Percentiles rank a stretch among this genome's conserved stretches.
Conservation (phyloP, 2,329 filamentous ascomycete genomes). For the Plectosphaerella plurivora region DNA sequence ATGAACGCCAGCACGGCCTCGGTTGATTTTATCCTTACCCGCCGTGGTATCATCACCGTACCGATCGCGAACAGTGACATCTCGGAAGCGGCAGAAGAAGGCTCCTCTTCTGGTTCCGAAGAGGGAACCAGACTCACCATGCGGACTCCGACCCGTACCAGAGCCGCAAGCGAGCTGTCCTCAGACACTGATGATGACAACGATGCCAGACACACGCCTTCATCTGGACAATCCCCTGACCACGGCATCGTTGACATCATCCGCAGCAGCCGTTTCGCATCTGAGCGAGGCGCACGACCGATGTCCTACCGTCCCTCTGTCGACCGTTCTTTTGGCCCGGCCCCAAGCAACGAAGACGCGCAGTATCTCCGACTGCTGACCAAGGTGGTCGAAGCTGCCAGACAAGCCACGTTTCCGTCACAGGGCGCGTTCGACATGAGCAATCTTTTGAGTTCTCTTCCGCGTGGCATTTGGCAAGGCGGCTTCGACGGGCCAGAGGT, state of each 20-base stretch:
- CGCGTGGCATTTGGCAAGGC: neutral
- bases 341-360: neutral
- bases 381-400: slow-evolving; percentile 5
- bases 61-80: neutral
- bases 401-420: neutral
- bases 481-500: neutral
- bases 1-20: neutral
- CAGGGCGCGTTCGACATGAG: neutral
- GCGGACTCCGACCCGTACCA: no score
- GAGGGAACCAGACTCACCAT: no score
- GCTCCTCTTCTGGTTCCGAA: neutral
- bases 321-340: no score
- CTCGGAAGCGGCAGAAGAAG: neutral
- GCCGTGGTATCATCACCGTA: neutral
- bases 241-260: no score
- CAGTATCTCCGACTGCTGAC: slow-evolving; percentile 6
- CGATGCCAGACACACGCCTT: no score
- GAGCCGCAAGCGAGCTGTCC: no score
- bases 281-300: no score
- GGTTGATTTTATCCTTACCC: neutral
- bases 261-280: no score
- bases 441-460: neutral
- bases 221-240: no score
- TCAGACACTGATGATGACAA: no score
- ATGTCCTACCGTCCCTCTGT: no score